Conservation (phyloP, 345 rosid genomes). For the Erodium maritimum region DNA sequence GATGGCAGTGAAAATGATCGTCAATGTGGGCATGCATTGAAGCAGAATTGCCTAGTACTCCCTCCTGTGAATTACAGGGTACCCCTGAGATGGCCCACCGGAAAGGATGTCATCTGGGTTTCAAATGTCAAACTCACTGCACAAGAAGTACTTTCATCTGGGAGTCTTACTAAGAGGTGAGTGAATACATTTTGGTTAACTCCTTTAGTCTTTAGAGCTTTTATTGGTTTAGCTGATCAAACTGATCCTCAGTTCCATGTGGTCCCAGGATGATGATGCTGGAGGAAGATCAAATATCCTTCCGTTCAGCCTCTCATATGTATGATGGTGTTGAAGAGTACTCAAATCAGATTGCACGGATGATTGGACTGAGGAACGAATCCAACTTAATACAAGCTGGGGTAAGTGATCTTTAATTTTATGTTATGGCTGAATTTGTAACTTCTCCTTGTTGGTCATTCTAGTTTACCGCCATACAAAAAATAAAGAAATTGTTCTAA, state of each 20-base stretch:
- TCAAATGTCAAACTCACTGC: constrained; percentile 82
- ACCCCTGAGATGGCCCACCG: constrained; percentile 97
- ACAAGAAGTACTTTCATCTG: constrained; percentile 88
- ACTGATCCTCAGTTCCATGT: constrained; percentile 8
- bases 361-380: constrained; percentile 83
- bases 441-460: background rate
- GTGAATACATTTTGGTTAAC: constrained; percentile 2
- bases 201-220: background rate
- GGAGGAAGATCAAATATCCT: constrained; percentile 93
- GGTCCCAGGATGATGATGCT: constrained; percentile 83
- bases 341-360: constrained; percentile 94
- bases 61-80: constrained; percentile 68
- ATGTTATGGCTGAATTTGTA: background rate
- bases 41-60: constrained; percentile 52
- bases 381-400: constrained; percentile 81
- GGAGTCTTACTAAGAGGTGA: constrained; percentile 89
- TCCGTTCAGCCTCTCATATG: constrained; percentile 76
- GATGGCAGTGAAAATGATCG: constrained; percentile 55
- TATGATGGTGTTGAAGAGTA: constrained; percentile 95
- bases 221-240: background rate
- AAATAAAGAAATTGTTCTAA: too few species aligned
- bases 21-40: constrained; percentile 41
- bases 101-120: constrained; percentile 88
- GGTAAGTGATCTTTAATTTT: constrained; percentile 29
- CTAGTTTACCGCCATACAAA: background rate